Evolutionary conservation across 2,329 filamentous ascomycete genomes (phyloP).

Genomic region (Aureobasidium uvarum): DNA sequence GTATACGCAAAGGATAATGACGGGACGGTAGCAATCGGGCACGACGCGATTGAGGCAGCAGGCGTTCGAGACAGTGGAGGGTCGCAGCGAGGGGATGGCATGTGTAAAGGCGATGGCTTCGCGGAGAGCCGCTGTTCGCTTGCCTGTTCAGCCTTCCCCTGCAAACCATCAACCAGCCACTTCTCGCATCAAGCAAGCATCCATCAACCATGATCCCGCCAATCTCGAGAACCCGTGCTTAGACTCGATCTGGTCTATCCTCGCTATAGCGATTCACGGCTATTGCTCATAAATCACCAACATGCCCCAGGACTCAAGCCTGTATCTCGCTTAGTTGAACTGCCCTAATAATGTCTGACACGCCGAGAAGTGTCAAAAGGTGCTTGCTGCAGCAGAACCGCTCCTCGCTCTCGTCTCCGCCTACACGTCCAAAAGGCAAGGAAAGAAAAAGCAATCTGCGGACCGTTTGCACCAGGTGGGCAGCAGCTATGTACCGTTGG

Average conservation of each 20-base stretch:
- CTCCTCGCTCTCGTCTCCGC: neutral
- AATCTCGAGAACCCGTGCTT: neutral
- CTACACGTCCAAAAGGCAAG: neutral
- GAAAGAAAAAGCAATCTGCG: neutral
- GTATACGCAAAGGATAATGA: neutral
- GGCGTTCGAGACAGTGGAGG: neutral
- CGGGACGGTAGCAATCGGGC: neutral
- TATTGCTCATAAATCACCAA: neutral
- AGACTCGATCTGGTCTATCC: neutral
- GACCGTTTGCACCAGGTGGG: conserved; percentile 12
- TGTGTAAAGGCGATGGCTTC: neutral
- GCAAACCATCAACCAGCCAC: neutral
- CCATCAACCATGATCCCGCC: neutral
- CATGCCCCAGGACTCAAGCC: neutral
- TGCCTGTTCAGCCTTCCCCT: neutral
- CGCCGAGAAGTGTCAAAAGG: conserved; percentile 11
- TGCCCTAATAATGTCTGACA: conserved; percentile 3
- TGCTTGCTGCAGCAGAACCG: conserved; percentile 4
- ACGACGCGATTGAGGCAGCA: neutral
- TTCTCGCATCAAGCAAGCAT: neutral
- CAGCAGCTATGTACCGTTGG: conserved; percentile 1
- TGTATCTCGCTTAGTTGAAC: neutral
- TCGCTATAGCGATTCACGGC: neutral
- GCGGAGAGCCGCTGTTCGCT: neutral
- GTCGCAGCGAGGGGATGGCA: neutral